Base-by-base conservation (phyloP, 2,329 filamentous ascomycete species). In the Neoscytalidium dimidiatum region DNA sequence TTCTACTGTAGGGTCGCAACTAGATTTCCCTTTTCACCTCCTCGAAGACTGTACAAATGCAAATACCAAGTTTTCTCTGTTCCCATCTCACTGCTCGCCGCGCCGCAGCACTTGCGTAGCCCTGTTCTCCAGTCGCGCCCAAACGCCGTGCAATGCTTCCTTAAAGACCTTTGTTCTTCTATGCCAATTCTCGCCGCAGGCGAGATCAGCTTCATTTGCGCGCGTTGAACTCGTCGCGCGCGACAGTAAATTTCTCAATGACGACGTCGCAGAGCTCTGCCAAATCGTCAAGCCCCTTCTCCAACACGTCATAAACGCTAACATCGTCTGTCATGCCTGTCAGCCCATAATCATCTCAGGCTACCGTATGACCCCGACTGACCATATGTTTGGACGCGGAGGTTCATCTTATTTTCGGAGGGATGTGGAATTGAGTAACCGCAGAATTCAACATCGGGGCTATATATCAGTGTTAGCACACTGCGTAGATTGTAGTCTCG, bases 381-480 rank as follows among this genome's bases (percentile, higher is more conserved):
- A 97, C 94, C 92, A 73, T 95, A 98, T 70, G 94, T 99, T 80
- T 99, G 95, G 68, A 99, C 98, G 73, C 95, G 88, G 67, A 99
- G 83, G 75, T 98, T 97, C 94, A 99, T 97, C 81, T 96, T 95
- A 44, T 89, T 83, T 79, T 99, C 95, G 43, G 94, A 96, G 58
- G 95, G 95, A 80, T 99, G 95, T 31, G 95, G 95, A 67, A 99
- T 98, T 7, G 94, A 92, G 79, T 99, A 99, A 67, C 94, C 95
- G 79, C 95, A 98, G 80, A 99, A 97, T 78, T 99, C 95, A 66
- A 99, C 95, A 68, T 95, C 88, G 31, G 95, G 94, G 78, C 94
- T 98, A 38, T 43, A 56, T 14, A 26, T 19, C 44, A 4, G 57
- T 21, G 23, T 64, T 21, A 64, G 43, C 17, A 49, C 38, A n/a